These are phyloP conservation scores for Pseudogymnoascus sp. DNA, from an alignment of 2,329 filamentous ascomycete genomes.

Conservation along the genomic window DNA sequence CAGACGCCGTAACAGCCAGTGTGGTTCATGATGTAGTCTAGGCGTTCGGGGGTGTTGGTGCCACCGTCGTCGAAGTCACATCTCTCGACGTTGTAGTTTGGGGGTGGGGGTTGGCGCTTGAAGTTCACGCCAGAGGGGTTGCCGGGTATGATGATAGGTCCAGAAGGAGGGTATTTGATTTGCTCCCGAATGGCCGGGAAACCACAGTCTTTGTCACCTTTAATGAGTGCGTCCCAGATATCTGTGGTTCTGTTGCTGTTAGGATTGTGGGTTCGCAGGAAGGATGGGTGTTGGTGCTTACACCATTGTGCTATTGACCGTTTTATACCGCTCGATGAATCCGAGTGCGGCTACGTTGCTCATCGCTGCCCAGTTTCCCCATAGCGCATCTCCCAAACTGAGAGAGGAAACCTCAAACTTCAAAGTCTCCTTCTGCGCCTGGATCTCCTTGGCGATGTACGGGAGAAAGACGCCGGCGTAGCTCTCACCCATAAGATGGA, in stretches of 20 bases:
- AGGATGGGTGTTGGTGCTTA: not conserved
- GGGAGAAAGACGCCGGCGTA: constrained; percentile 8
- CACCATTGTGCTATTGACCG: not conserved
- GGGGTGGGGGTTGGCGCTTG: not conserved
- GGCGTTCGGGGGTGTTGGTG: not conserved
- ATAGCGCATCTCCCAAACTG: not conserved
- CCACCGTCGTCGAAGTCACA: constrained; percentile 7
- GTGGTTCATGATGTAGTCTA: constrained; percentile 2
- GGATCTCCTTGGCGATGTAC: constrained; percentile 7
- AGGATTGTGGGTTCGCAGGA: not conserved
- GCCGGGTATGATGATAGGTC: constrained; percentile 4
- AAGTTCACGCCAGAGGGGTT: not conserved
- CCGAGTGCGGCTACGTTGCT: not conserved
- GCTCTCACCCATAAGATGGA: constrained; percentile 11
- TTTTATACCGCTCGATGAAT: not conserved
- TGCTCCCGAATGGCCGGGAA: not conserved
- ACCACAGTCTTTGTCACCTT: constrained; percentile 7
- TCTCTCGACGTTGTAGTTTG: not conserved
- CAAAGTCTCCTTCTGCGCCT: not conserved
- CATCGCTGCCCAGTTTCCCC: constrained; percentile 6
- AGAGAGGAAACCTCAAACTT: not conserved
- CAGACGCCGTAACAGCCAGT: constrained; percentile 6
- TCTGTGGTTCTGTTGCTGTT: not conserved
- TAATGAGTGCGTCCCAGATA: not conserved
- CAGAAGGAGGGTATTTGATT: constrained; percentile 7